Evolutionary conservation across 164 flowering plant species (phyloP).

Genomic region (Cinnamomum micranthum): DNA sequence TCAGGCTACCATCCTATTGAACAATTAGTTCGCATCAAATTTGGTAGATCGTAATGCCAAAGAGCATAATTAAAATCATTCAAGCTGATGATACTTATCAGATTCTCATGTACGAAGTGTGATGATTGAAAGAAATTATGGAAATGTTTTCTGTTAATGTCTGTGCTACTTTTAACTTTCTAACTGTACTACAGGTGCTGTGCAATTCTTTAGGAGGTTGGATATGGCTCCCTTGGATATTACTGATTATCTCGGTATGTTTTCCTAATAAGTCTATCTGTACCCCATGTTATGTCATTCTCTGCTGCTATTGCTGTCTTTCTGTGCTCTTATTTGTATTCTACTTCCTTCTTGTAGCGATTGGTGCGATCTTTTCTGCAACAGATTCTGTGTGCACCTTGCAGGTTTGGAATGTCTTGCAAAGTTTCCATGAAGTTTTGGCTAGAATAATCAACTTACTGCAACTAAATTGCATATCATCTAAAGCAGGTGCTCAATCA

Average conservation of each 20-base stretch:
- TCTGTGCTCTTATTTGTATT: conserved; percentile 13
- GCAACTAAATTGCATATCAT: conserved; percentile 1
- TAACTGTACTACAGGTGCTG: conserved; percentile 51
- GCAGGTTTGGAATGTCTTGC: conserved; percentile 38
- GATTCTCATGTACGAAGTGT: not conserved
- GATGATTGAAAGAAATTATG: not conserved
- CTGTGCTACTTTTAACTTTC: not conserved
- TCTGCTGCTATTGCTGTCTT: not conserved
- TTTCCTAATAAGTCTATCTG: not conserved
- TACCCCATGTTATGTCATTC: not conserved
- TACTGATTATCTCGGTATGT: conserved; percentile 82
- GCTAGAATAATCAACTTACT: not conserved
- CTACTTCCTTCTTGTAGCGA: conserved; percentile 38
- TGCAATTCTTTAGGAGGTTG: conserved; percentile 45
- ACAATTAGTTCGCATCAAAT: too few species aligned
- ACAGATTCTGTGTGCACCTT: conserved; percentile 91
- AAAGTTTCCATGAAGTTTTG: not conserved
- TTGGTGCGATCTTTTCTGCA: conserved; percentile 80
- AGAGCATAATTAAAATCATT: too few species aligned
- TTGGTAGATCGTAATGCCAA: too few species aligned
- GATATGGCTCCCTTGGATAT: conserved; percentile 53
- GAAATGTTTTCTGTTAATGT: not conserved
- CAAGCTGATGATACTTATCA: too few species aligned
- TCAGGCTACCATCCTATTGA: too few species aligned
- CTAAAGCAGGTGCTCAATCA: conserved; percentile 78